Evolutionary conservation across 164 flowering plant species (phyloP).

Genomic region (Houttuynia cordata): DNA sequence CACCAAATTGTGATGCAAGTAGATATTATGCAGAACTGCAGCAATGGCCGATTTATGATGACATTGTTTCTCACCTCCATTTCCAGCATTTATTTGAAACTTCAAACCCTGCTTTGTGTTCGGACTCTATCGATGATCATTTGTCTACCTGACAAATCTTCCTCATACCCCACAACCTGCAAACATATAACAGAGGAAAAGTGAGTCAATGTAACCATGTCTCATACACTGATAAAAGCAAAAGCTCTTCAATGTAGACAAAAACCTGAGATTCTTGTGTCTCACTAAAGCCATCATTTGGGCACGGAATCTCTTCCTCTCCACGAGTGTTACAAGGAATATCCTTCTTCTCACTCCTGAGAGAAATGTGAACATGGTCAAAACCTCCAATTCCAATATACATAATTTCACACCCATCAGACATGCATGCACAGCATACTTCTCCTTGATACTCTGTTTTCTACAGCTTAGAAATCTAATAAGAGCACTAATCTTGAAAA

Average conservation of each 20-base stretch:
- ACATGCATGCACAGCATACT: too few species aligned
- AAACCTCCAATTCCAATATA: background rate
- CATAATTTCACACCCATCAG: background rate
- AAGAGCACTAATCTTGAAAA: too few species aligned
- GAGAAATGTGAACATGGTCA: constrained; percentile 3
- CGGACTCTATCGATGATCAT: constrained; percentile 83
- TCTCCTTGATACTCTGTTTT: too few species aligned
- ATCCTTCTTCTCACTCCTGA: constrained; percentile 43
- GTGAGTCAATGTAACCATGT: background rate
- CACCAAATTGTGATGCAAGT: too few species aligned
- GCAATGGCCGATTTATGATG: too few species aligned
- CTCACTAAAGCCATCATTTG: constrained; percentile 74
- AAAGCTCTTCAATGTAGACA: background rate
- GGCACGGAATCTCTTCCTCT: constrained; percentile 19
- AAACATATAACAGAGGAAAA: background rate
- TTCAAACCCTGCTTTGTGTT: constrained; percentile 47
- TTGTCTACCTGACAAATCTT: constrained; percentile 87
- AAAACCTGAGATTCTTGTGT: constrained; percentile 96
- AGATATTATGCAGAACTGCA: too few species aligned
- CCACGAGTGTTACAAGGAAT: constrained; percentile 21
- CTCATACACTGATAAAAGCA: background rate
- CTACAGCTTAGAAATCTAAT: too few species aligned
- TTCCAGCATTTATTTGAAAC: background rate
- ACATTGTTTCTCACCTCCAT: background rate
- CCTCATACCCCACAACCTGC: constrained; percentile 93